phyloP scores from a whole-genome alignment of 2,329 filamentous ascomycete species.

The Juglanconis oblonga region DNA sequence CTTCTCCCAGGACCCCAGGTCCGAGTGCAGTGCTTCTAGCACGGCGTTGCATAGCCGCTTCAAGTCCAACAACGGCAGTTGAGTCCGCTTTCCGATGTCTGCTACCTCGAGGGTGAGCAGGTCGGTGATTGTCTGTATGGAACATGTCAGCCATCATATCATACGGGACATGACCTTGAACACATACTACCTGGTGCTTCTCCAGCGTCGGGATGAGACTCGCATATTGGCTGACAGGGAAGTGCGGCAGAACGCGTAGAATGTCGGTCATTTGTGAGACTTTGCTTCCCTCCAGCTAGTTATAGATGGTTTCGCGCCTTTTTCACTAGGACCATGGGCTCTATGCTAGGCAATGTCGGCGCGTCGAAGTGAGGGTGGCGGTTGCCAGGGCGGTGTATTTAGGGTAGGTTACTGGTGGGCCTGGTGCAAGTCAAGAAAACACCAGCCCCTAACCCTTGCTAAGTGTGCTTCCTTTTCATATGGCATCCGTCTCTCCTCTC shows the following conservation, averaged over 20 bases:
- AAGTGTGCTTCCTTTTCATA: not conserved
- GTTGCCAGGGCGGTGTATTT: not conserved
- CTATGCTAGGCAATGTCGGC: not conserved
- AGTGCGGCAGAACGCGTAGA: slow-evolving; percentile 75
- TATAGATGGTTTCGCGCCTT: no score
- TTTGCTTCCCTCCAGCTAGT: not conserved
- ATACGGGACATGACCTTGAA: not conserved
- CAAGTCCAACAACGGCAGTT: slow-evolving; percentile 76
- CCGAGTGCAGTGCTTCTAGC: slow-evolving; percentile 62
- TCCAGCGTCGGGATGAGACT: slow-evolving; percentile 79
- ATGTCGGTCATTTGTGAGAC: slow-evolving; percentile 72
- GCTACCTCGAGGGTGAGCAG: slow-evolving; percentile 78
- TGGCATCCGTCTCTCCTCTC: no score
- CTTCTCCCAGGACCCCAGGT: slow-evolving; percentile 42
- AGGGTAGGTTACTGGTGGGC: not conserved
- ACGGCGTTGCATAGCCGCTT: slow-evolving; percentile 69
- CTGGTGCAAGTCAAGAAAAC: not conserved
- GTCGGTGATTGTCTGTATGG: slow-evolving; percentile 65
- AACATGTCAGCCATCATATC: not conserved
- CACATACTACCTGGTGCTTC: slow-evolving; percentile 57
- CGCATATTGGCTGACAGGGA: slow-evolving; percentile 67
- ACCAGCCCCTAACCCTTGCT: not conserved
- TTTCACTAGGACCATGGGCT: no score
- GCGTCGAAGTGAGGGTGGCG: not conserved
- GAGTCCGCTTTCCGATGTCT: slow-evolving; percentile 82